phyloP scores from a whole-genome alignment of 164 flowering plant species.

The Aristolochia californica region DNA sequence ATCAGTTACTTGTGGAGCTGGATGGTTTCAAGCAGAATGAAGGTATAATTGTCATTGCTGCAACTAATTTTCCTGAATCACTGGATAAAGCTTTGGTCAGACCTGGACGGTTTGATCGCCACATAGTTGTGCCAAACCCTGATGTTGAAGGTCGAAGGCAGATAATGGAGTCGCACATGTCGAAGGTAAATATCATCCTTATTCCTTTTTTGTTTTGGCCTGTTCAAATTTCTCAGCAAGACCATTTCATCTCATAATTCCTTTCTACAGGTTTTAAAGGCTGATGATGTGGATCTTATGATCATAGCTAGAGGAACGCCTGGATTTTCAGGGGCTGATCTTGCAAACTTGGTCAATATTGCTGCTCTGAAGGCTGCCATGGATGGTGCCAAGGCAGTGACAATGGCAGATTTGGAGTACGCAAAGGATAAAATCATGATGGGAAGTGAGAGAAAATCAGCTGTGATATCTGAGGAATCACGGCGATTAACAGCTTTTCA shows the following conservation, averaged over 20 bases:
- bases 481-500: constrained; percentile 81
- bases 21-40: constrained; percentile 98
- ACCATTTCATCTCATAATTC: too few species aligned
- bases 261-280: constrained; percentile 60
- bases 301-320: constrained; percentile 98
- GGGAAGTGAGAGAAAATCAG: constrained; percentile 96
- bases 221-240: neutral
- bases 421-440: constrained; percentile 85
- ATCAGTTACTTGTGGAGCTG: constrained; percentile 92
- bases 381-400: constrained; percentile 86
- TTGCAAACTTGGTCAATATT: constrained; percentile 82
- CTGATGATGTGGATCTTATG: constrained; percentile 87
- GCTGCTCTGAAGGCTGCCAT: constrained; percentile 94
- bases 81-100: constrained; percentile 92
- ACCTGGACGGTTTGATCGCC: constrained; percentile 96
- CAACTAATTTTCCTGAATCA: constrained; percentile 93
- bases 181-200: constrained; percentile 43
- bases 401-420: constrained; percentile 70
- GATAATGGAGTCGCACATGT: constrained; percentile 88
- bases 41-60: constrained; percentile 95
- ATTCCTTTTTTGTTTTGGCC: neutral
- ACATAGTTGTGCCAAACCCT: constrained; percentile 92
- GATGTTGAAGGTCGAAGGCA: constrained; percentile 96
- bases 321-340: constrained; percentile 85
- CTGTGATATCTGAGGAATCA: constrained; percentile 85